Evolutionary conservation across 345 rosid species (phyloP).

Genomic region (Punica granatum): DNA sequence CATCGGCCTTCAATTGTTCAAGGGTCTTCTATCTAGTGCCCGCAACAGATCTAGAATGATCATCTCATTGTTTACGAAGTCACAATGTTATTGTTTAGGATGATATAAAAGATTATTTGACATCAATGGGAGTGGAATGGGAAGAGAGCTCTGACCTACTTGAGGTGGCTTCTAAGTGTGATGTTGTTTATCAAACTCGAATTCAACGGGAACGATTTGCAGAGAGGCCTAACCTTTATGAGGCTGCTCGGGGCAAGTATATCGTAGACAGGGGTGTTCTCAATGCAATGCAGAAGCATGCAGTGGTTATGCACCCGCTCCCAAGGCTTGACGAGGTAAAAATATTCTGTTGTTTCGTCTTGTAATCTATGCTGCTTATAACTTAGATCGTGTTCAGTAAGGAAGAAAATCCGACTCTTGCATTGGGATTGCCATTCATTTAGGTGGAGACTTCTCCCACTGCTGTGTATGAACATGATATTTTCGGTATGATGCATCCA

Average conservation of each 20-base stretch:
- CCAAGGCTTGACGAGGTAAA: slow-evolving; percentile 92
- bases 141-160: slow-evolving; percentile 74
- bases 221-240: slow-evolving; percentile 75
- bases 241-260: slow-evolving; percentile 91
- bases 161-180: slow-evolving; percentile 86
- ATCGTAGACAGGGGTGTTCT: slow-evolving; percentile 57
- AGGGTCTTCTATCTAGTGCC: neutral
- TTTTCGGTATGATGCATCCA: neutral
- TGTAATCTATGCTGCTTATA: too few relatives aligned
- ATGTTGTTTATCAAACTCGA: slow-evolving; percentile 85
- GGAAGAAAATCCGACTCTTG: too few relatives aligned
- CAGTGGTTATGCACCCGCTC: slow-evolving; percentile 92
- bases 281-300: slow-evolving; percentile 70
- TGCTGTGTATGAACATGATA: neutral
- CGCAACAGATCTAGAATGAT: neutral
- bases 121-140: slow-evolving; percentile 67
- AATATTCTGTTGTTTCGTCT: neutral
- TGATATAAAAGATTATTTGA: slow-evolving; percentile 83
- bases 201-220: slow-evolving; percentile 90
- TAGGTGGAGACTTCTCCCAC: neutral
- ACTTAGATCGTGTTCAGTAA: too few relatives aligned
- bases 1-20: neutral
- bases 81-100: slow-evolving; percentile 32
- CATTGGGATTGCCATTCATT: neutral
- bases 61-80: neutral